These are phyloP conservation scores for Mimosa bimucronata DNA, from an alignment of 306 rosid species.

Conservation along the genomic window DNA sequence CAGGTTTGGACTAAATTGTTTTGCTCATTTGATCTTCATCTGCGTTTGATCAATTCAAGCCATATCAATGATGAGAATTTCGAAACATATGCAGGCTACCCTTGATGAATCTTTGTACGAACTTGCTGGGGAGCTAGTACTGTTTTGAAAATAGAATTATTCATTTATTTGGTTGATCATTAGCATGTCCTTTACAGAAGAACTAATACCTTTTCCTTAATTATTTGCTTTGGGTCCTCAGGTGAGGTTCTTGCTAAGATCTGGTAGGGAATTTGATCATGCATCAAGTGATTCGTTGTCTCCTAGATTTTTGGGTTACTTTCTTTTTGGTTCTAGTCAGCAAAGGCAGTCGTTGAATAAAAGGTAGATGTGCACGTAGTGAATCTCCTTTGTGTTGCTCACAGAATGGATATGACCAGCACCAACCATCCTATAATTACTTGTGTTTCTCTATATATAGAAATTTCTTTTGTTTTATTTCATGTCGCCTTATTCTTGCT, in stretches of 20 bases:
- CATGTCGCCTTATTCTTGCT: too few species aligned
- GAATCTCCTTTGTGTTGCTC: constrained; percentile 29
- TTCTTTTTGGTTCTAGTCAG: constrained; percentile 73
- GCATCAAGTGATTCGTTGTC: constrained; percentile 70
- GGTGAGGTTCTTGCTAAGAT: constrained; percentile 98
- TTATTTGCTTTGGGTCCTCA: constrained; percentile 45
- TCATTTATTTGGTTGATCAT: constrained; percentile 32
- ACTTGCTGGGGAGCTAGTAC: constrained; percentile 98
- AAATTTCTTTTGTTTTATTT: too few species aligned
- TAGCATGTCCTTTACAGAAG: constrained; percentile 28
- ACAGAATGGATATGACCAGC: constrained; percentile 18
- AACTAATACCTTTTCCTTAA: constrained; percentile 26
- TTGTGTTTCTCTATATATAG: too few species aligned
- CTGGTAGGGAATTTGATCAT: constrained; percentile 88
- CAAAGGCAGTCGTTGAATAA: constrained; percentile 72
- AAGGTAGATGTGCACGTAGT: constrained; percentile 52
- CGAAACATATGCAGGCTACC: constrained; percentile 73
- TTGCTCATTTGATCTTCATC: constrained; percentile 14
- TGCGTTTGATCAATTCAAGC: constrained; percentile 2
- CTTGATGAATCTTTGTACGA: constrained; percentile 95
- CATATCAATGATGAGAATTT: constrained; percentile 36
- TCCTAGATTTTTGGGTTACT: constrained; percentile 91
- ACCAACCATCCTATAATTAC: constrained; percentile 36
- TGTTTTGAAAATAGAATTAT: constrained; percentile 17
- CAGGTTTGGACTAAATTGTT: constrained; percentile 56